Evolutionary conservation across 1,284 basidiomycete genomes (phyloP).

Genomic region (Phaffia rhodozyma): DNA sequence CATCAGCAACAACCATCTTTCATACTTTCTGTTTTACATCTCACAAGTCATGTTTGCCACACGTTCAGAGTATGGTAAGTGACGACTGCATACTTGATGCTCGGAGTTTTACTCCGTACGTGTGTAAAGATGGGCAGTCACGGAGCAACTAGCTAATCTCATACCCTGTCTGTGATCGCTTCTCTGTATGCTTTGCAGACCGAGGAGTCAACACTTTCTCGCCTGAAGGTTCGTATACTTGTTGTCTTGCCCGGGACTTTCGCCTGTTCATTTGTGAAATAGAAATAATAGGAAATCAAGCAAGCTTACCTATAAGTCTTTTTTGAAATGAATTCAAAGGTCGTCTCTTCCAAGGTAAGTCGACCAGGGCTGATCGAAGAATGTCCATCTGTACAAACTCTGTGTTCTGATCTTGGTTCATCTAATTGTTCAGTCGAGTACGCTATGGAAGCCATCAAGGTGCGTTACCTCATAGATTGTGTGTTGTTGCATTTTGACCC

Average conservation of each 20-base stretch:
- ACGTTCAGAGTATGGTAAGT: slow-evolving; percentile 76
- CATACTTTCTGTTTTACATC: not conserved
- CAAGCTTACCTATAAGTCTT: not conserved
- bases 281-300: not conserved
- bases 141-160: not conserved
- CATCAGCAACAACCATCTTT: not conserved
- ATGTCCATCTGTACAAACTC: slow-evolving; percentile 4
- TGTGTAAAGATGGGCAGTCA: not conserved
- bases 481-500: not conserved
- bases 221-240: slow-evolving; percentile 53
- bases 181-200: slow-evolving; percentile 43
- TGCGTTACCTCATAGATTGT: slow-evolving; percentile 31
- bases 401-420: not conserved
- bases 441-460: slow-evolving; percentile 97
- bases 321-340: slow-evolving; percentile 25
- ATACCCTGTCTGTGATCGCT: slow-evolving; percentile 1
- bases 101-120: not conserved
- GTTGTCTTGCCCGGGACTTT: not conserved
- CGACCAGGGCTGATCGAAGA: not conserved
- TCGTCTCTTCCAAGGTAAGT: slow-evolving; percentile 40
- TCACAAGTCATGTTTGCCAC: slow-evolving; percentile 62
- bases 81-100: not conserved
- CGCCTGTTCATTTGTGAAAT: not conserved
- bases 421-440: slow-evolving; percentile 65
- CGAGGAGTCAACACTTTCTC: slow-evolving; percentile 99